Evolutionary conservation across 2,329 filamentous ascomycete species (phyloP).

Genomic region (Diplodia sapinea): DNA sequence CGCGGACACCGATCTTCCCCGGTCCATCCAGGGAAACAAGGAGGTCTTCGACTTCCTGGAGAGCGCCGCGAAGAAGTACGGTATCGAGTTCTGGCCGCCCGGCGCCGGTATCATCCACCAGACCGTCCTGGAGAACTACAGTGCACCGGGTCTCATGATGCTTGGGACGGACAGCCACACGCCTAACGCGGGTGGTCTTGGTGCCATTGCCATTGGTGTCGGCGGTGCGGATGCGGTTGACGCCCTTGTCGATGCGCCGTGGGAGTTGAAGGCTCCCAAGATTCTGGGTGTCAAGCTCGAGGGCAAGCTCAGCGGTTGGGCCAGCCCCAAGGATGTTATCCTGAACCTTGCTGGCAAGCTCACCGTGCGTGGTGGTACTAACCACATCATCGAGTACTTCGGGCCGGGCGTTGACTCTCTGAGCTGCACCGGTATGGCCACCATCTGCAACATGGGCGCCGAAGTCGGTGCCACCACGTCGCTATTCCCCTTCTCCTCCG

Average conservation of each 20-base stretch:
- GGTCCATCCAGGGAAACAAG: slow-evolving; percentile 88
- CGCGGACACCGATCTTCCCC: slow-evolving; percentile 81
- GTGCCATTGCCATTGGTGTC: slow-evolving; percentile 93
- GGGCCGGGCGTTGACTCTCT: slow-evolving; percentile 88
- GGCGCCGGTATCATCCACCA: slow-evolving; percentile 72
- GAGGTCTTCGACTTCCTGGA: slow-evolving; percentile 98
- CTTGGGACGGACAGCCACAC: slow-evolving; percentile 97
- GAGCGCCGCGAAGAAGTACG: slow-evolving; percentile 68
- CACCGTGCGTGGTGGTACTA: slow-evolving; percentile 92
- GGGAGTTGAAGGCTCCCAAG: slow-evolving; percentile 95
- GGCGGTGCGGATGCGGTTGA: slow-evolving; percentile 97
- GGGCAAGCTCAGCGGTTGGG: slow-evolving; percentile 87
- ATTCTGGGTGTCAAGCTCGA: slow-evolving; percentile 84
- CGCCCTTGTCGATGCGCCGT: slow-evolving; percentile 92
- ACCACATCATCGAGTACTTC: slow-evolving; percentile 92
- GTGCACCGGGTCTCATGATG: slow-evolving; percentile 98
- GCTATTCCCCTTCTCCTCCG: slow-evolving; percentile 88
- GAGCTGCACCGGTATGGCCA: slow-evolving; percentile 92
- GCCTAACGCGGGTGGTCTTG: slow-evolving; percentile 93
- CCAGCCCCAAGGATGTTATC: slow-evolving; percentile 94
- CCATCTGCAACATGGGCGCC: slow-evolving; percentile 85
- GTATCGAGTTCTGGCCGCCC: slow-evolving; percentile 53
- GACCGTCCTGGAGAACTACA: slow-evolving; percentile 97
- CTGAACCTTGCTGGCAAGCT: slow-evolving; percentile 85
- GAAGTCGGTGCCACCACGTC: slow-evolving; percentile 97